Percentiles rank a stretch among this genome's conserved stretches.
Evolutionary conservation across 164 flowering plant genomes (phyloP).

Genomic region (Dillenia turbinata): DNA sequence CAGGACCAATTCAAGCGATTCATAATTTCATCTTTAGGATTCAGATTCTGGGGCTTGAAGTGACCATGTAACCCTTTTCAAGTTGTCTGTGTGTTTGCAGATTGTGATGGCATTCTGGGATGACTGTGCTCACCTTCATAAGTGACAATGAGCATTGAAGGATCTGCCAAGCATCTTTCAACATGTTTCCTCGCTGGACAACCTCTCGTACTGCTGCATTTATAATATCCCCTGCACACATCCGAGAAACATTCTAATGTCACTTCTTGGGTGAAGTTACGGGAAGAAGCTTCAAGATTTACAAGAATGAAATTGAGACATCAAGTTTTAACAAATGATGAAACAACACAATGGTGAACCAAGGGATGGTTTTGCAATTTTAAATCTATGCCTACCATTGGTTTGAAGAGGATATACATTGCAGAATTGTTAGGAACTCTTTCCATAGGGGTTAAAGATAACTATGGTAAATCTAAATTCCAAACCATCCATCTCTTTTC

Average conservation of each 20-base stretch:
- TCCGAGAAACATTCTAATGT: neutral
- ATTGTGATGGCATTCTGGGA: constrained; percentile 57
- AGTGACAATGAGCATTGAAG: constrained; percentile 85
- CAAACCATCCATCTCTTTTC: too few relatives aligned
- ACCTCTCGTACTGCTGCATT: constrained; percentile 94
- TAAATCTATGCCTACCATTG: too few relatives aligned
- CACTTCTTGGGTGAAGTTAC: too few relatives aligned
- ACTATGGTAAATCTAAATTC: too few relatives aligned
- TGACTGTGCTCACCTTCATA: constrained; percentile 95
- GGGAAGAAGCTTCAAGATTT: too few relatives aligned
- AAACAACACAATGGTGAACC: too few relatives aligned
- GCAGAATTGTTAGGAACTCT: too few relatives aligned
- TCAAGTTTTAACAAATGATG: too few relatives aligned
- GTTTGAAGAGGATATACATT: too few relatives aligned
- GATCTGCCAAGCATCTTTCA: constrained; percentile 86
- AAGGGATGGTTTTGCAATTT: too few relatives aligned
- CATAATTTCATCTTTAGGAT: neutral
- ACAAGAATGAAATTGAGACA: too few relatives aligned
- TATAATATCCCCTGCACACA: constrained; percentile 84
- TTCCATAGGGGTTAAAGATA: too few relatives aligned
- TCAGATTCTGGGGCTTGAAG: constrained; percentile 4
- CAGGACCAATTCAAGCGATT: constrained; percentile 34
- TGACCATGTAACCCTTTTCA: constrained; percentile 9
- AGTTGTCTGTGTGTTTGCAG: constrained; percentile 40
- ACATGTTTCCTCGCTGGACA: constrained; percentile 97